A percentile compares a stretch with the other conserved stretches of the same genome.
Conservation (phyloP, 2,329 filamentous ascomycete species). For the Teratosphaeriaceae sp. region DNA sequence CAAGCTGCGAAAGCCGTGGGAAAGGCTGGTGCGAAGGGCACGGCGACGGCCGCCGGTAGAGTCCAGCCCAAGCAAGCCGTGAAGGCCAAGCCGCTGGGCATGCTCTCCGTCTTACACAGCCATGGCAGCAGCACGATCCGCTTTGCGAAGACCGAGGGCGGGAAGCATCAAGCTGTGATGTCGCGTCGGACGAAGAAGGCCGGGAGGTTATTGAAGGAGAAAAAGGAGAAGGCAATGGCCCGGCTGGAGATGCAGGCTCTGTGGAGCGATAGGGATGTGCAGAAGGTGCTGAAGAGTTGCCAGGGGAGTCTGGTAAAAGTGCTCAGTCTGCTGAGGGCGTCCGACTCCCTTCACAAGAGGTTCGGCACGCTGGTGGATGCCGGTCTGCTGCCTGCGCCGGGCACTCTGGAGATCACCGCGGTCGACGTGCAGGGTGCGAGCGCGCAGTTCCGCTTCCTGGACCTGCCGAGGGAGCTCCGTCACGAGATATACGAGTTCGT, state of each 20-base stretch:
- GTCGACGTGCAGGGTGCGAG: neutral
- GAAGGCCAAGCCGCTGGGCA: constrained; percentile 1
- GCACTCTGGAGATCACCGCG: neutral
- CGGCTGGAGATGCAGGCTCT: constrained; percentile 1
- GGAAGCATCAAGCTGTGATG: constrained; percentile 1
- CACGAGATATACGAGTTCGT: constrained; percentile 13
- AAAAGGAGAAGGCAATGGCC: neutral
- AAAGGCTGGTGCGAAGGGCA: neutral
- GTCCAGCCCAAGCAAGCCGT: neutral
- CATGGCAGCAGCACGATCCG: neutral
- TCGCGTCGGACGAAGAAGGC: constrained; percentile 3
- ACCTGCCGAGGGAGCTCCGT: constrained; percentile 13
- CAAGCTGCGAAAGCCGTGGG: neutral
- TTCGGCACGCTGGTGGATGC: constrained; percentile 2
- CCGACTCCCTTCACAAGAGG: neutral
- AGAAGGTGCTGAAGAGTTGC: neutral
- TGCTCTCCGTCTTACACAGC: neutral
- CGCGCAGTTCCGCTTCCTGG: constrained; percentile 8
- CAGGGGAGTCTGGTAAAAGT: neutral
- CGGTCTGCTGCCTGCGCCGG: constrained; percentile 4
- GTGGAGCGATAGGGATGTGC: constrained; percentile 1
- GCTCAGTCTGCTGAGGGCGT: neutral
- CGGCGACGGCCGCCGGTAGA: too few relatives aligned
- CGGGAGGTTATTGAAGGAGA: neutral
- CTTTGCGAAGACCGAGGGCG: neutral